Base-by-base conservation (phyloP, 1,284 basidiomycete genomes). In the Pisolithus thermaeus region DNA sequence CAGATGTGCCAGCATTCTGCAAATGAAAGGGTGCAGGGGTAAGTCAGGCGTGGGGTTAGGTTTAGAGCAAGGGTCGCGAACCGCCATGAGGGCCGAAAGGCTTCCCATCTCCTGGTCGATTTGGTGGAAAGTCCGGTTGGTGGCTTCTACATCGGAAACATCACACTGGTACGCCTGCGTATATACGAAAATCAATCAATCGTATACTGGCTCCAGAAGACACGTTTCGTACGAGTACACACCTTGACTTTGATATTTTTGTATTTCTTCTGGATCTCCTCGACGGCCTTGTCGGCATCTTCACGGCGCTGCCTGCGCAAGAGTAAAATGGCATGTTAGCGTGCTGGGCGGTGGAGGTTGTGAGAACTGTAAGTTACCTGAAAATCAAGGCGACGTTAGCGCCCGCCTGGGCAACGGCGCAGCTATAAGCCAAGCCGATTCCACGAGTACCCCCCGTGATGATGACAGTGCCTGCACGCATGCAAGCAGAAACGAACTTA, bases 1-100 rank as follows among this genome's bases (percentile, higher is more conserved):
- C 66, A 3, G 77, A 76, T 8, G 76, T 63, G 16, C 75, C 77
- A 3, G 76, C 75, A 42, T 77, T 73, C 70, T 73, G 23, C 1
- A 45, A 22, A n/a, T 57, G 7, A 14, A 35, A 12, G 32, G 32
- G 12, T 35, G 5, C 12, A 47, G 43, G 4, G n/a, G 2, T 3
- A 42, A 0, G 2, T 28, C 4, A 9, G 2, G 35, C 0, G 7
- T 16, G 7, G 8, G 8, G 18, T n/a, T 14, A 2, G 18, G 11
- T 25, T 16, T 16, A 22, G 8, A 14, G n/a, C 1, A 20, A 36
- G 28, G 44, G 14, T 18, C 18, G 59, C 70, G 28, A 44, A 72
- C 70, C 23, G 74, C 73, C 43, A 76, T 65, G 45, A 76, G 60
- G 18, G 71, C 72, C 25, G 61, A 66, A 44, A 75, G 66, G 5